Evolutionary conservation across 805 yeast genomes (phyloP).

Genomic region (Saccharomycopsis capsularis): DNA sequence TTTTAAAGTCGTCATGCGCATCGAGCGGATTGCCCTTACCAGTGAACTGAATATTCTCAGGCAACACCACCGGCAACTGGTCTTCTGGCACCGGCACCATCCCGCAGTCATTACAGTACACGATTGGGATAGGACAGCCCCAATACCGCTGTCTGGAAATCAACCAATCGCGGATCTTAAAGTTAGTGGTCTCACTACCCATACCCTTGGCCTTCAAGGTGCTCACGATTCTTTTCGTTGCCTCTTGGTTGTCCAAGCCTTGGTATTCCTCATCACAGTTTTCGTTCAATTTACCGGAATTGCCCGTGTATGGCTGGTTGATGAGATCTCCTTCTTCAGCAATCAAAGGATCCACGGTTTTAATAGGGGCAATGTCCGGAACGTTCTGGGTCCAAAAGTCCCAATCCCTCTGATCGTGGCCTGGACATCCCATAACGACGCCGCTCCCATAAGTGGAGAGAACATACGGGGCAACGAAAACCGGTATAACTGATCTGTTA

Average conservation of each 20-base stretch:
- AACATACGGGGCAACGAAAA: constrained; percentile 89
- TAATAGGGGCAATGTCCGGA: constrained; percentile 36
- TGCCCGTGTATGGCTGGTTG: constrained; percentile 31
- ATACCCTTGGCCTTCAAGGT: constrained; percentile 32
- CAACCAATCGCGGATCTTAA: constrained; percentile 84
- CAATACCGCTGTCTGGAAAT: constrained; percentile 92
- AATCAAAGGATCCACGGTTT: constrained; percentile 41
- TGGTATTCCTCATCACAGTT: constrained; percentile 33
- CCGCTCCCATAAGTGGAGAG: constrained; percentile 79
- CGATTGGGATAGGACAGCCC: constrained; percentile 98
- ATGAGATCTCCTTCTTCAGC: constrained; percentile 8
- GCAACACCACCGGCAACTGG: constrained; percentile 77
- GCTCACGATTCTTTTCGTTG: constrained; percentile 40
- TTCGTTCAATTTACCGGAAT: constrained; percentile 41
- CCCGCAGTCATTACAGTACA: constrained; percentile 84
- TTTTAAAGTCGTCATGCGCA: constrained; percentile 57
- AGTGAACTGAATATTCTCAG: constrained; percentile 40
- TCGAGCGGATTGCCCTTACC: constrained; percentile 64
- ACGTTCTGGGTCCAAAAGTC: constrained; percentile 69
- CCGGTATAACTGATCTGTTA: constrained; percentile 46
- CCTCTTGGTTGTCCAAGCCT: constrained; percentile 47
- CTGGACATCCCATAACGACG: constrained; percentile 98
- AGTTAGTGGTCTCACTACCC: constrained; percentile 49
- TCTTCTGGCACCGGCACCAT: constrained; percentile 86
- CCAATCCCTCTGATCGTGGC: constrained; percentile 78